Evolutionary conservation across 2,329 filamentous ascomycete species (phyloP).

Genomic region (Colletotrichum tanaceti): DNA sequence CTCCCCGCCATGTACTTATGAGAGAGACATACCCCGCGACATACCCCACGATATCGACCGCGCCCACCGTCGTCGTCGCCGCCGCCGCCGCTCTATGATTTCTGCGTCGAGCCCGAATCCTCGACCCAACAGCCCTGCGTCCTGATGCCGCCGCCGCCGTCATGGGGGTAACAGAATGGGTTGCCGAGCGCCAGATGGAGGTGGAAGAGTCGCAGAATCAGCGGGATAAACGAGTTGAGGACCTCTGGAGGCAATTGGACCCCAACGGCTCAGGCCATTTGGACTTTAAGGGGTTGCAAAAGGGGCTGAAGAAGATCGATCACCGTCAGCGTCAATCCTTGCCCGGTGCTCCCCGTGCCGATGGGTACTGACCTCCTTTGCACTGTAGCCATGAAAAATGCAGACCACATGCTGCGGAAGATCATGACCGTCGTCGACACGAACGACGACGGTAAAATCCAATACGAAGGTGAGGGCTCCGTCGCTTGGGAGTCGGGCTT

Average conservation of each 20-base stretch:
- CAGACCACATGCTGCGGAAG: constrained; percentile 83
- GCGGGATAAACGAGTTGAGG: constrained; percentile 83
- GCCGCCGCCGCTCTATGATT: constrained; percentile 40
- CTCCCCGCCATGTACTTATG: constrained; percentile 35
- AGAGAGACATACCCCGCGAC: constrained; percentile 11
- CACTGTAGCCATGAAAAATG: constrained; percentile 81
- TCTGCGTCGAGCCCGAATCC: constrained; percentile 48
- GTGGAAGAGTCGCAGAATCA: constrained; percentile 81
- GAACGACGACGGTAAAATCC: constrained; percentile 88
- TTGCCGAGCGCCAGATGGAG: constrained; percentile 68
- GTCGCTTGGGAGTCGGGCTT: not conserved
- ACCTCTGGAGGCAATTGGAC: constrained; percentile 87
- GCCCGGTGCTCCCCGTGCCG: constrained; percentile 12
- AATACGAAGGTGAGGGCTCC: constrained; percentile 80
- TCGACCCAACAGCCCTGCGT: constrained; percentile 41
- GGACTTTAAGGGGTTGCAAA: constrained; percentile 85
- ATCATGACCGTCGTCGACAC: constrained; percentile 87
- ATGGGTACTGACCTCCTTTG: constrained; percentile 29
- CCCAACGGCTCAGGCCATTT: constrained; percentile 80
- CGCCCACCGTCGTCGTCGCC: not conserved
- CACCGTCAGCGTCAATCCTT: constrained; percentile 72
- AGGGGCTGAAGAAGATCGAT: constrained; percentile 87
- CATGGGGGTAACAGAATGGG: constrained; percentile 63
- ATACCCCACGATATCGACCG: constrained; percentile 4
- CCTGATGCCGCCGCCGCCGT: constrained; percentile 48